Conservation (phyloP, 306 rosid genomes). For the Benincasa hispida region DNA sequence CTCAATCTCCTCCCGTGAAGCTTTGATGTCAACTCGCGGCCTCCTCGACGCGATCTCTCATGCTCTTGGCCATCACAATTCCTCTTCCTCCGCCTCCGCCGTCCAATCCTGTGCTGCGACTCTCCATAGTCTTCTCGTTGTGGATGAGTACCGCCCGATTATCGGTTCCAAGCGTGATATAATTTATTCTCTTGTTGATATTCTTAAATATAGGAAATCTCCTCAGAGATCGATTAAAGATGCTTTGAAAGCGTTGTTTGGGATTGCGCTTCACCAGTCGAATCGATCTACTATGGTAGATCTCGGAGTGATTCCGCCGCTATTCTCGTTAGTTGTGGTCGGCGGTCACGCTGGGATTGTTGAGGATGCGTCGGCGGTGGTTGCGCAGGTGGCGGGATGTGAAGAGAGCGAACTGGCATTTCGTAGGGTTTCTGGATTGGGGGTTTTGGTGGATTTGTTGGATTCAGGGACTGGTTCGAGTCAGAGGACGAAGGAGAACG, state of each 20-base stretch:
- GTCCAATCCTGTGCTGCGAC: slow-evolving; percentile 83
- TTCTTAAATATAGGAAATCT: slow-evolving; percentile 35
- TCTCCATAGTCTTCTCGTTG: slow-evolving; percentile 67
- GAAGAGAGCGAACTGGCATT: slow-evolving; percentile 72
- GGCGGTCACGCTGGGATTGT: slow-evolving; percentile 58
- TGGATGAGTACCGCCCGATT: slow-evolving; percentile 52
- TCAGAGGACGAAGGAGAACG: slow-evolving; percentile 66
- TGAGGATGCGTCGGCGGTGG: slow-evolving; percentile 85
- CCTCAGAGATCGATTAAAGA: slow-evolving; percentile 66
- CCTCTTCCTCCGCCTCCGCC: slow-evolving; percentile 45
- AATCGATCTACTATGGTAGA: slow-evolving; percentile 46
- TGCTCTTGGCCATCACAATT: slow-evolving; percentile 37
- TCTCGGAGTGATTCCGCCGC: slow-evolving; percentile 48
- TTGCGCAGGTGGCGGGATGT: slow-evolving; percentile 89
- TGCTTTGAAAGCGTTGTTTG: slow-evolving; percentile 73
- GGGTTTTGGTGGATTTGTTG: slow-evolving; percentile 46
- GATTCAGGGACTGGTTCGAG: slow-evolving; percentile 48
- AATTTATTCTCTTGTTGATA: slow-evolving; percentile 50
- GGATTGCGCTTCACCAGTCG: slow-evolving; percentile 49
- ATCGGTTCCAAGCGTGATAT: slow-evolving; percentile 81
- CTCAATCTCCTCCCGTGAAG: slow-evolving; percentile 50
- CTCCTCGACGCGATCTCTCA: slow-evolving; percentile 78
- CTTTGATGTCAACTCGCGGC: slow-evolving; percentile 67
- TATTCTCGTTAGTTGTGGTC: slow-evolving; percentile 35
- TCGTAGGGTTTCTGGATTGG: slow-evolving; percentile 32